Evolutionary conservation across 2,329 filamentous ascomycete species (phyloP).

Genomic region (Cucurbitaria berberidis): DNA sequence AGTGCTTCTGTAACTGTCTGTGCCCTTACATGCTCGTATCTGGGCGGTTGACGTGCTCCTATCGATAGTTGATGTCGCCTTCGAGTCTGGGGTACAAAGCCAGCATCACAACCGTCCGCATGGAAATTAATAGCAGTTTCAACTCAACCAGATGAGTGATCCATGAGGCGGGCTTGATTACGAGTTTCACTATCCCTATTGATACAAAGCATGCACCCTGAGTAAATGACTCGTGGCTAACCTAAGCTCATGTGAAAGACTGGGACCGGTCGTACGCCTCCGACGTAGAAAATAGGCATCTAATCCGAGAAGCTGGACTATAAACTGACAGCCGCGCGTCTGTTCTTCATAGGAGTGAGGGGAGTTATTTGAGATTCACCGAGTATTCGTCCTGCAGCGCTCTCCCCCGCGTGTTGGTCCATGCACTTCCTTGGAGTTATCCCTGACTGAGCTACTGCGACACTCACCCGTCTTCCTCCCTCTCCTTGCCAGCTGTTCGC

Average conservation of each 20-base stretch:
- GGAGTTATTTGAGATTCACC: neutral
- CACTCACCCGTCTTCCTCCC: constrained; percentile 19
- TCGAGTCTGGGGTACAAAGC: neutral
- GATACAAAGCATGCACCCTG: neutral
- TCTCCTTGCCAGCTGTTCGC: constrained; percentile 17
- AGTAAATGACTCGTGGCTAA: neutral
- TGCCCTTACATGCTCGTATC: neutral
- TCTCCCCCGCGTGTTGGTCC: constrained; percentile 5
- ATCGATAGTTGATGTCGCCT: neutral
- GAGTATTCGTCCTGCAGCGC: neutral
- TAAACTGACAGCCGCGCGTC: neutral
- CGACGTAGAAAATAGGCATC: neutral
- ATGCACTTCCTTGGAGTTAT: constrained; percentile 18
- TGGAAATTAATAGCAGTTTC: neutral
- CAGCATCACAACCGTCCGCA: neutral
- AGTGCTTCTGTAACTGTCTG: neutral
- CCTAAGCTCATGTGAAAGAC: neutral
- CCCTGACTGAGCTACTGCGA: constrained; percentile 39
- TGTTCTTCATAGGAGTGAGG: neutral
- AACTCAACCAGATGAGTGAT: neutral
- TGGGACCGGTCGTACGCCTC: too few species aligned
- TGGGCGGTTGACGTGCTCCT: neutral
- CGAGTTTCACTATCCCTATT: neutral
- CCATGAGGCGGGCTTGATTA: neutral
- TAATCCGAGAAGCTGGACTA: neutral